Percentiles rank a stretch among this genome's conserved stretches.
Conservation (phyloP, 2,329 filamentous ascomycete genomes). For the Trichoderma atrobrunneum region DNA sequence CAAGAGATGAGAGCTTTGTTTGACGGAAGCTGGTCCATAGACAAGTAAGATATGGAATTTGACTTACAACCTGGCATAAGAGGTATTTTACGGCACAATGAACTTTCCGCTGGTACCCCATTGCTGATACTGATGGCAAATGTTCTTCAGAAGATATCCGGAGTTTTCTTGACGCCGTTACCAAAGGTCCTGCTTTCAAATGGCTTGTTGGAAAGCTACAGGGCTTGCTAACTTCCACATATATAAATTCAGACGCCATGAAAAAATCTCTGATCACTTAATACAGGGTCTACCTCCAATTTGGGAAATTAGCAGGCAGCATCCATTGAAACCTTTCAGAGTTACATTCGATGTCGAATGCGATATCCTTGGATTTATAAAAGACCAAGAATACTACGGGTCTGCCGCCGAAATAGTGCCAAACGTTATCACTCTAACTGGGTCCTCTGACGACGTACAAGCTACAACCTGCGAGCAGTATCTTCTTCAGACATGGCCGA, state of each 20-base stretch:
- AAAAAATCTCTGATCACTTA: neutral
- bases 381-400: neutral
- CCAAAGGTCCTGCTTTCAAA: neutral
- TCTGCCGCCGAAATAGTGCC: neutral
- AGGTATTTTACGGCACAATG: too few species aligned
- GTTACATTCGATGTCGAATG: neutral
- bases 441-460: neutral
- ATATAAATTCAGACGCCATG: neutral
- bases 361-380: neutral
- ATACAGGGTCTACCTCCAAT: neutral
- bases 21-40: too few species aligned
- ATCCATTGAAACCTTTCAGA: neutral
- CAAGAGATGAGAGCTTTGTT: too few species aligned
- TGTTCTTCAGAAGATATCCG: too few species aligned
- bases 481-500: neutral
- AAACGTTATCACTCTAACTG: neutral
- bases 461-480: neutral
- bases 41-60: too few species aligned
- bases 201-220: neutral
- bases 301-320: neutral
- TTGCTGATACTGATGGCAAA: too few species aligned
- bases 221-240: neutral
- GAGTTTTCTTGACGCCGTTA: neutral
- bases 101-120: too few species aligned
- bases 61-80: too few species aligned